Evolutionary conservation across 345 rosid genomes (phyloP).

Genomic region (Brassica juncea): DNA sequence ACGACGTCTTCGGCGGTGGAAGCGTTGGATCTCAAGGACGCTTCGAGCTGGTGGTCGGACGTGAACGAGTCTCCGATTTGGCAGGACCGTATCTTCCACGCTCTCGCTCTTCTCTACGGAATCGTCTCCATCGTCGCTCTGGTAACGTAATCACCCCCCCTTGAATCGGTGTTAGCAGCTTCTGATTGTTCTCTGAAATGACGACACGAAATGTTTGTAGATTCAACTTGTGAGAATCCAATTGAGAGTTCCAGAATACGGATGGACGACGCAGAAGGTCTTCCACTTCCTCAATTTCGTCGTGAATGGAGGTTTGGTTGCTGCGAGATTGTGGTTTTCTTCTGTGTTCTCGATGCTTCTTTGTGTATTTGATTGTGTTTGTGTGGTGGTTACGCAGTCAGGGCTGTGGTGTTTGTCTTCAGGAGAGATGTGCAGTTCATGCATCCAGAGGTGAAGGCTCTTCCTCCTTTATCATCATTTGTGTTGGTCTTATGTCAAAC

Average conservation of each 20-base stretch:
- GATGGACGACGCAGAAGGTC: slow-evolving; percentile 97
- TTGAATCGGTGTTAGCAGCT: not conserved
- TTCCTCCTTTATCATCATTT: not conserved
- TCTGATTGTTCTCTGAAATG: not conserved
- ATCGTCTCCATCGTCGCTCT: slow-evolving; percentile 72
- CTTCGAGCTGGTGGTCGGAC: slow-evolving; percentile 71
- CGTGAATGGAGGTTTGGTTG: slow-evolving; percentile 69
- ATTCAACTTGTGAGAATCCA: slow-evolving; percentile 87
- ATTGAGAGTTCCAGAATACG: slow-evolving; percentile 88
- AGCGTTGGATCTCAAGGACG: slow-evolving; percentile 51
- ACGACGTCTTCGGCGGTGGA: slow-evolving; percentile 28
- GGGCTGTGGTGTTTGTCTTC: slow-evolving; percentile 64
- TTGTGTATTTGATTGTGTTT: not conserved
- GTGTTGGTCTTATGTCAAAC: not conserved
- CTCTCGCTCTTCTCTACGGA: slow-evolving; percentile 67
- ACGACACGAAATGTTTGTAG: slow-evolving; percentile 40
- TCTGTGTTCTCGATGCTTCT: not conserved
- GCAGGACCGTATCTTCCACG: slow-evolving; percentile 86
- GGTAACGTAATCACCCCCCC: slow-evolving; percentile 35
- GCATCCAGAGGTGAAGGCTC: slow-evolving; percentile 53
- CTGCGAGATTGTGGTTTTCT: not conserved
- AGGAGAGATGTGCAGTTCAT: slow-evolving; percentile 61
- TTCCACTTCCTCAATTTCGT: slow-evolving; percentile 91
- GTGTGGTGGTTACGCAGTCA: no score
- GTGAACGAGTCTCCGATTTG: slow-evolving; percentile 64